These are phyloP conservation scores for Phaffia tasmanica DNA, from an alignment of 768 basidiomycete genomes.

Conservation along the genomic window DNA sequence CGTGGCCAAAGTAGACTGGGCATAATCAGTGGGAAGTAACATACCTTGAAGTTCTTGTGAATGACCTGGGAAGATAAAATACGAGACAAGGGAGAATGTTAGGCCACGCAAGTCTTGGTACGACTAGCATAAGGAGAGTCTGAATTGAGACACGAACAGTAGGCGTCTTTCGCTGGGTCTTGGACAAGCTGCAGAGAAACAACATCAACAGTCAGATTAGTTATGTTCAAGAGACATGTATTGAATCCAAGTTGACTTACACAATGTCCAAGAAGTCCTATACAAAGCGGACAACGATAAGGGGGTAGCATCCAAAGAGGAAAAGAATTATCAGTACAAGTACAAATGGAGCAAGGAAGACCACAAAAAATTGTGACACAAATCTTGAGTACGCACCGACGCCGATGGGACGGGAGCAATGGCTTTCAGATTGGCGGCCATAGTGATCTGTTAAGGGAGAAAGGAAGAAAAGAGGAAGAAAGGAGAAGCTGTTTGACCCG, in stretches of 20 bases:
- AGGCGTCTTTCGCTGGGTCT: conserved; percentile 90
- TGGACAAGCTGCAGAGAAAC: conserved; percentile 16
- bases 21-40: not conserved
- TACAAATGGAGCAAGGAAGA: not conserved
- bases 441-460: conserved; percentile 16
- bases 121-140: not conserved
- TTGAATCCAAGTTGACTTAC: conserved; percentile 7
- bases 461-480: not conserved
- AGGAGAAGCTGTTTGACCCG: not conserved
- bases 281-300: not conserved
- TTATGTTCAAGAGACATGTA: not conserved
- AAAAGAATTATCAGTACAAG: not conserved
- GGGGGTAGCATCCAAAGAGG: not conserved
- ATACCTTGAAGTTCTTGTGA: conserved; percentile 63
- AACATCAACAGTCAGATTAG: not conserved
- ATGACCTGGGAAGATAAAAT: conserved; percentile 47
- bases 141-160: conserved; percentile 46
- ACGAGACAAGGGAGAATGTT: not conserved
- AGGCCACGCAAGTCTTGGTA: not conserved
- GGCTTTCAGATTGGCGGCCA: conserved; percentile 61
- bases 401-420: conserved; percentile 99
- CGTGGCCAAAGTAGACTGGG: no score
- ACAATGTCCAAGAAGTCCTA: conserved; percentile 54
- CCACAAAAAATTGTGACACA: conserved; percentile 47
- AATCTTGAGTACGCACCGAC: conserved; percentile 31